Percentiles rank a stretch among this genome's conserved stretches.
Evolutionary conservation across 306 rosid species (phyloP).

Genomic region (Ochetophila trinervis): DNA sequence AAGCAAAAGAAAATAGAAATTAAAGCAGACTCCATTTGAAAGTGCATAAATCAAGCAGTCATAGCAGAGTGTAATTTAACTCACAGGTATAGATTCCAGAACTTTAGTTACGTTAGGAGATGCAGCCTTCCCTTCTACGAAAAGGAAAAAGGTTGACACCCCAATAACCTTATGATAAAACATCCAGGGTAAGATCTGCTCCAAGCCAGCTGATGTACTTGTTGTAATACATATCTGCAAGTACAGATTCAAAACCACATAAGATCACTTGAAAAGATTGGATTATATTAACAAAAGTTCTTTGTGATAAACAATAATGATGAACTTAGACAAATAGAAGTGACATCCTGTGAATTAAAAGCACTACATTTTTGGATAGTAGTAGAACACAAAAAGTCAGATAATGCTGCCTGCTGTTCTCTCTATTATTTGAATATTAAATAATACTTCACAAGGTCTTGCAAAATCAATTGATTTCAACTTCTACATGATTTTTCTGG

Average conservation of each 20-base stretch:
- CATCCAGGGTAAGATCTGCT: conserved; percentile 99
- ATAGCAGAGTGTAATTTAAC: conserved; percentile 30
- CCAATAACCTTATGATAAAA: conserved; percentile 93
- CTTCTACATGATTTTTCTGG: too few species aligned
- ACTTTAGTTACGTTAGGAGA: conserved; percentile 70
- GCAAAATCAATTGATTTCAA: too few species aligned
- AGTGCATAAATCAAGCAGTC: not conserved
- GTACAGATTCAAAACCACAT: conserved; percentile 21
- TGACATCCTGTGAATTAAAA: too few species aligned
- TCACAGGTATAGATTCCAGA: conserved; percentile 83
- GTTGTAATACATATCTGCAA: conserved; percentile 78
- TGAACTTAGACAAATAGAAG: too few species aligned
- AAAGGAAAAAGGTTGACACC: conserved; percentile 72
- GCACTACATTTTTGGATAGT: too few species aligned
- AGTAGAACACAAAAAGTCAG: too few species aligned
- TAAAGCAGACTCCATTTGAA: conserved; percentile 18
- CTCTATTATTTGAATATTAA: too few species aligned
- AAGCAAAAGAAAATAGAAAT: conserved; percentile 3
- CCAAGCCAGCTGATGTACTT: conserved; percentile 89
- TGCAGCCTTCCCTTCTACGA: conserved; percentile 97
- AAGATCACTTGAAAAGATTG: not conserved
- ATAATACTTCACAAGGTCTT: too few species aligned
- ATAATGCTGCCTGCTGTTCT: too few species aligned
- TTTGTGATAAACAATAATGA: too few species aligned
- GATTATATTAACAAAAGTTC: too few species aligned